Conservation (phyloP, 495 filamentous ascomycete genomes). For the Hypomontagnella submonticulosa region DNA sequence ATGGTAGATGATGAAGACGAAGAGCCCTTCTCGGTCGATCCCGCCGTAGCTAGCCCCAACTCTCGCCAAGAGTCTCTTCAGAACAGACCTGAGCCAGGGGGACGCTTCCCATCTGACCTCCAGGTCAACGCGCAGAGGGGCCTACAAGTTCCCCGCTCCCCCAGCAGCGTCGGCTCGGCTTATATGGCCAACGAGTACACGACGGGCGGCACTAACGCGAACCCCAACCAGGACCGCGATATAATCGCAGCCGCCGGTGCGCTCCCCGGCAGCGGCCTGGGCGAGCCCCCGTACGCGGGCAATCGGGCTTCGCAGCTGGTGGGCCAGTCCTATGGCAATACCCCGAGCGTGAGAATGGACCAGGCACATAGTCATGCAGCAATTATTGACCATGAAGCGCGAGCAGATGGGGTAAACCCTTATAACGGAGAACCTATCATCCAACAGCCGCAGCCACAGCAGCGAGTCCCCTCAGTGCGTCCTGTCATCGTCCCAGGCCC, state of each 20-base stretch:
- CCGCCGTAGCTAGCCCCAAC: conserved; percentile 59
- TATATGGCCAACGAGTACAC: conserved; percentile 55
- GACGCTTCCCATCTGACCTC: conserved; percentile 89
- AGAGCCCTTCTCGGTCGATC: conserved; percentile 75
- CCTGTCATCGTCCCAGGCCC: conserved; percentile 36
- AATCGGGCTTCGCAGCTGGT: conserved; percentile 36
- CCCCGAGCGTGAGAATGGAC: conserved; percentile 47
- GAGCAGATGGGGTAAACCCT: conserved; percentile 58
- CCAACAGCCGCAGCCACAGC: conserved; percentile 9
- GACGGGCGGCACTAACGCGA: conserved; percentile 26
- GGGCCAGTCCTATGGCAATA: conserved; percentile 49
- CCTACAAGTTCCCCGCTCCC: conserved; percentile 78
- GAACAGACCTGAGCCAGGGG: conserved; percentile 81
- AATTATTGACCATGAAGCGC: conserved; percentile 51
- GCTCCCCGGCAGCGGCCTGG: conserved; percentile 61
- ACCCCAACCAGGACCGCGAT: conserved; percentile 58
- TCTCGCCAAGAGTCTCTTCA: conserved; percentile 59
- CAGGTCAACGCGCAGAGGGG: conserved; percentile 76
- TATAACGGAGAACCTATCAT: conserved; percentile 54
- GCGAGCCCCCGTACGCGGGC: conserved; percentile 33
- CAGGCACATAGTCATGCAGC: conserved; percentile 52
- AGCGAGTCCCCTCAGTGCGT: not conserved
- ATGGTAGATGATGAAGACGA: conserved; percentile 87
- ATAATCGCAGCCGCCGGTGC: conserved; percentile 66
- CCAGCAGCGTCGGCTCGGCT: conserved; percentile 79